These are phyloP conservation scores for Bipolaris gigantea DNA, from an alignment of 2,329 filamentous ascomycete species.

Conservation along the genomic window DNA sequence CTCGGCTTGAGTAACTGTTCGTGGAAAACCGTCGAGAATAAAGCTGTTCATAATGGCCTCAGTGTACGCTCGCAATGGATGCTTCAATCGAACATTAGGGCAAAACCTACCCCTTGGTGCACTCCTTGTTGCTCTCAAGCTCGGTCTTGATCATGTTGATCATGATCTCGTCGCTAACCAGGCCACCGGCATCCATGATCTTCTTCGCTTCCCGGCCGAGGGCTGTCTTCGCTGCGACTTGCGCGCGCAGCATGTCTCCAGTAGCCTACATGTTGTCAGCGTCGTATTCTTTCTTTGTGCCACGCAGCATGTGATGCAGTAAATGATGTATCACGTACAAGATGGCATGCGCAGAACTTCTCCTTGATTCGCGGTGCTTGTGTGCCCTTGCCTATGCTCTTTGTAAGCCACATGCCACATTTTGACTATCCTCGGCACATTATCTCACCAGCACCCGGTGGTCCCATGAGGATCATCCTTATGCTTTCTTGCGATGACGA, in stretches of 20 bases:
- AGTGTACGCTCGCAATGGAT: background rate
- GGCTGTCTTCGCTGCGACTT: conserved; percentile 95
- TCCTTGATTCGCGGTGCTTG: conserved; percentile 98
- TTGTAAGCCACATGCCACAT: conserved; percentile 27
- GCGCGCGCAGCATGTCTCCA: conserved; percentile 97
- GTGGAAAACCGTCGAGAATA: conserved; percentile 98
- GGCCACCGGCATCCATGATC: conserved; percentile 98
- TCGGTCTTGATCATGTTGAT: conserved; percentile 99
- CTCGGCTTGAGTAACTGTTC: conserved; percentile 93
- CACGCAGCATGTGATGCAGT: background rate
- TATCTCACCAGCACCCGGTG: conserved; percentile 88
- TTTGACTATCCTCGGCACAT: background rate
- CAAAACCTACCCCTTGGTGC: conserved; percentile 79
- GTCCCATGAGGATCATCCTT: conserved; percentile 97
- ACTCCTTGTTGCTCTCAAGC: conserved; percentile 90
- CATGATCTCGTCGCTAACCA: conserved; percentile 99
- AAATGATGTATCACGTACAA: conserved; percentile 62
- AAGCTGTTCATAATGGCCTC: conserved; percentile 61
- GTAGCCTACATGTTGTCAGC: conserved; percentile 68
- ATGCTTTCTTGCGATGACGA: conserved; percentile 62
- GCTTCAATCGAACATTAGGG: background rate
- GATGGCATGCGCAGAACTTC: conserved; percentile 93
- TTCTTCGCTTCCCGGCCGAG: conserved; percentile 97
- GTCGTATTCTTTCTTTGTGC: background rate
- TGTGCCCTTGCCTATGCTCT: conserved; percentile 84